These are phyloP conservation scores for Eleusine coracana DNA, from an alignment of 176 grass and related monocot species.

Conservation along the genomic window DNA sequence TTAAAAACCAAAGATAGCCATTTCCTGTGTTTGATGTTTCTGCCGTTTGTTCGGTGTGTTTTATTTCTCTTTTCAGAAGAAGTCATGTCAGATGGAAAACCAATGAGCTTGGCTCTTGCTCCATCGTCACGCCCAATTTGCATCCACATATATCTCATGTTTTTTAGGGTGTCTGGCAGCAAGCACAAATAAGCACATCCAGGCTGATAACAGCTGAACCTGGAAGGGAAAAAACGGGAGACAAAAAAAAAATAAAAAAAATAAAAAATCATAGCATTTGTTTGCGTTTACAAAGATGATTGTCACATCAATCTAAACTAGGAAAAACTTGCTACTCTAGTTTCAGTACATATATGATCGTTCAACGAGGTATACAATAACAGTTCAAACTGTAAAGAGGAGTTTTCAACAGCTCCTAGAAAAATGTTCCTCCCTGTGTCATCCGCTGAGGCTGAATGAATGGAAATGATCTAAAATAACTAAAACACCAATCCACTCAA, in stretches of 20 bases:
- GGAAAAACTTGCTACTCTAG: not conserved
- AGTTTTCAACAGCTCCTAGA: not conserved
- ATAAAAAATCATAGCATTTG: not conserved
- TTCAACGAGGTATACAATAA: constrained; percentile 1
- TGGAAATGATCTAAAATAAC: not conserved
- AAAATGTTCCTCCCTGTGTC: not conserved
- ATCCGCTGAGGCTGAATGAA: not conserved
- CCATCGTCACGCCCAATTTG: too few species aligned
- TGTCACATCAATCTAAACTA: not conserved
- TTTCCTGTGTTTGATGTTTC: too few species aligned
- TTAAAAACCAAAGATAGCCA: too few species aligned
- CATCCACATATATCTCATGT: too few species aligned
- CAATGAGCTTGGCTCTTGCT: too few species aligned
- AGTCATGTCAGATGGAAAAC: too few species aligned
- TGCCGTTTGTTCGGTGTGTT: too few species aligned
- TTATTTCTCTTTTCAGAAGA: too few species aligned
- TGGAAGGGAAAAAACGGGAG: not conserved
- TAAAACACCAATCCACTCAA: not conserved
- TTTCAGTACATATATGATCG: not conserved
- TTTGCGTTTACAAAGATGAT: not conserved
- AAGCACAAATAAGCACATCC: not conserved
- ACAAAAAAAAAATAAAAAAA: not conserved
- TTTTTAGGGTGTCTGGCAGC: not conserved
- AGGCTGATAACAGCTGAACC: not conserved
- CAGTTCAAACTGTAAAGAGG: not conserved